These are phyloP conservation scores for Eremothecium sinecaudum DNA, from an alignment of 1,139 yeast species.

Conservation along the genomic window DNA sequence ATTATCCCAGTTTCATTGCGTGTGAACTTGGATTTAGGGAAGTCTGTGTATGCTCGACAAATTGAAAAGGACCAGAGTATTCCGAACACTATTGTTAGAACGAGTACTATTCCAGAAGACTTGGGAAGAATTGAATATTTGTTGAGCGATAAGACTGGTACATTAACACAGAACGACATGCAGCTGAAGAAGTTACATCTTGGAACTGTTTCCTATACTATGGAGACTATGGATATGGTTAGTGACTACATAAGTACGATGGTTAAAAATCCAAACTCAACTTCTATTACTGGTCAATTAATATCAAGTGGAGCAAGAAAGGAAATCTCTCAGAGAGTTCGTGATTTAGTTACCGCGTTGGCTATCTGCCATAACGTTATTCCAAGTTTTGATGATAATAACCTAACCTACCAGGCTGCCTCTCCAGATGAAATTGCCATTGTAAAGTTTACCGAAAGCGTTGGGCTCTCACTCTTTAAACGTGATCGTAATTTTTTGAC, in stretches of 20 bases:
- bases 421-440: constrained; percentile 98
- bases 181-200: constrained; percentile 86
- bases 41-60: constrained; percentile 91
- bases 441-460: constrained; percentile 79
- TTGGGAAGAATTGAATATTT: constrained; percentile 90
- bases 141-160: constrained; percentile 92
- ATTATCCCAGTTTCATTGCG: constrained; percentile 93
- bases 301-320: constrained; percentile 36
- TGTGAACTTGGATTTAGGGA: constrained; percentile 90
- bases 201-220: constrained; percentile 86
- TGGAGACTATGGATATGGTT: constrained; percentile 87
- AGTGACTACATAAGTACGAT: constrained; percentile 47
- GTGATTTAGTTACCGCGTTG: constrained; percentile 70
- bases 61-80: constrained; percentile 80
- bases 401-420: constrained; percentile 83
- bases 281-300: not conserved
- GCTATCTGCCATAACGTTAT: constrained; percentile 96
- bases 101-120: constrained; percentile 97
- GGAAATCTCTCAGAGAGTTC: constrained; percentile 65
- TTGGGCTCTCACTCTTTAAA: constrained; percentile 68
- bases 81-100: constrained; percentile 83
- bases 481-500: constrained; percentile 75
- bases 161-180: constrained; percentile 97
- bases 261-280: constrained; percentile 11
- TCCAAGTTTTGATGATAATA: constrained; percentile 64